phyloP scores from a whole-genome alignment of 306 rosid species.

The Begonia masoniana region DNA sequence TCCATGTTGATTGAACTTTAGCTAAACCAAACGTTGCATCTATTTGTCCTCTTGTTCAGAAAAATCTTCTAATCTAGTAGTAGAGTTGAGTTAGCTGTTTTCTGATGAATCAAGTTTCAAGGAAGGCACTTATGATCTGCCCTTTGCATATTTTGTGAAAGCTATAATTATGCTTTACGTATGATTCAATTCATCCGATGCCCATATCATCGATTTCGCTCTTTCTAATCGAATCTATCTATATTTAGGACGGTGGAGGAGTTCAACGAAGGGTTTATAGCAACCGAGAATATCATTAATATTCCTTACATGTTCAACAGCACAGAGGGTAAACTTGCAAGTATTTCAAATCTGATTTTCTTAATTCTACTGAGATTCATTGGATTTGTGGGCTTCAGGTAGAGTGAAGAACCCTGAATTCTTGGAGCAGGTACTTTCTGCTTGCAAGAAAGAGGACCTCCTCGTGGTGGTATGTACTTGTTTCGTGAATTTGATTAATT shows the following conservation, averaged over 20 bases:
- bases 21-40: no score
- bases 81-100: no score
- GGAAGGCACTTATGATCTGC: no score
- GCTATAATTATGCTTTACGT: no score
- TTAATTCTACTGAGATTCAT: neutral
- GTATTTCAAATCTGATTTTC: neutral
- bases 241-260: constrained; percentile 60
- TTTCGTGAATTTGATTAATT: neutral
- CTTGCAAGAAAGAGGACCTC: constrained; percentile 47
- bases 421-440: constrained; percentile 35
- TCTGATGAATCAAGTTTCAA: no score
- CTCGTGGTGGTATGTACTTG: constrained; percentile 49
- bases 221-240: constrained; percentile 6
- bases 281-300: constrained; percentile 43
- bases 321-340: constrained; percentile 35
- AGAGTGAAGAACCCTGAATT: constrained; percentile 60
- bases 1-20: no score
- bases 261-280: constrained; percentile 51
- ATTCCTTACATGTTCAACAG: constrained; percentile 62
- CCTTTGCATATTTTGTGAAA: no score
- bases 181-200: neutral
- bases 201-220: neutral
- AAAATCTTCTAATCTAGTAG: no score
- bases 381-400: constrained; percentile 24
- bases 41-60: no score